These are phyloP conservation scores for Mrakia gelida DNA, from an alignment of 768 basidiomycete species.

Conservation along the genomic window DNA sequence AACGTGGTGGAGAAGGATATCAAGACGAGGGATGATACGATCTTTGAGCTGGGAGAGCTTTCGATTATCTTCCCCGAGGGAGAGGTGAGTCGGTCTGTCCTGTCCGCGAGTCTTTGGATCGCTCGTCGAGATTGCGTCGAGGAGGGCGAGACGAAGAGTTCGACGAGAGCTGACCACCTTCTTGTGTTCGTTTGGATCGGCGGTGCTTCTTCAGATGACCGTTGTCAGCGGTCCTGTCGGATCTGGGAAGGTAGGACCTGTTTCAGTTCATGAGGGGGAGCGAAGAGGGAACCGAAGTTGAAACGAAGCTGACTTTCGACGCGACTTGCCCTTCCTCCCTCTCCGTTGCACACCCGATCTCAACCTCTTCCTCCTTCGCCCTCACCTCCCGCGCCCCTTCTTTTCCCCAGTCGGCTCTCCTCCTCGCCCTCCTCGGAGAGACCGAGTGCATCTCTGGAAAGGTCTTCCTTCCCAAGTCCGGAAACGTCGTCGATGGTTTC, in stretches of 20 bases:
- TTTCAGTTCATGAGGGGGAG: not conserved
- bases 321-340: no score
- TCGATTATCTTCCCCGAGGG: constrained; percentile 58
- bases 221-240: constrained; percentile 64
- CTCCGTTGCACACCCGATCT: no score
- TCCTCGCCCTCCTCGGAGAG: constrained; percentile 67
- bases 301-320: not conserved
- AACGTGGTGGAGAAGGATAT: not conserved
- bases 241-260: constrained; percentile 60
- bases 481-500: not conserved
- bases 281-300: not conserved
- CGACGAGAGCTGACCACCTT: not conserved
- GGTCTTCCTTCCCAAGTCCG: constrained; percentile 25
- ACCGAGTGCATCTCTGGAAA: constrained; percentile 26
- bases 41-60: constrained; percentile 58
- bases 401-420: constrained; percentile 38
- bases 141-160: no score
- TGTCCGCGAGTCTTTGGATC: not conserved
- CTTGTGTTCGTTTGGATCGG: no score
- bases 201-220: constrained; percentile 35
- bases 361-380: no score
- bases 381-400: not conserved
- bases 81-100: constrained; percentile 45
- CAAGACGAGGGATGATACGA: not conserved
- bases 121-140: no score